These are phyloP conservation scores for Talaromyces sp. DNA, from an alignment of 2,329 filamentous ascomycete species.

Conservation along the genomic window DNA sequence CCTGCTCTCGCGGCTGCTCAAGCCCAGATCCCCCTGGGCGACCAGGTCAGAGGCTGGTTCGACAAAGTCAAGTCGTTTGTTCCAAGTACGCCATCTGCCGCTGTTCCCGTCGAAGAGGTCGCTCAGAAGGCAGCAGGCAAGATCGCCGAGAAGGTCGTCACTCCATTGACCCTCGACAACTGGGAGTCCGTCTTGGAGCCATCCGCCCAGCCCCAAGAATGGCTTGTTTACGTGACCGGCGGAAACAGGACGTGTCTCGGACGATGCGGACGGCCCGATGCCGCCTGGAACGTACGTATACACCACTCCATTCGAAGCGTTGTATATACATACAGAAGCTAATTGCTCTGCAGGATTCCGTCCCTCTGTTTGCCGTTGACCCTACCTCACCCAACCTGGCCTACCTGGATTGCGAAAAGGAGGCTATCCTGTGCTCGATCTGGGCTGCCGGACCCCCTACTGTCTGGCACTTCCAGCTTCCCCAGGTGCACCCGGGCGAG, in stretches of 20 bases:
- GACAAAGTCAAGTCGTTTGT: conserved; percentile 51
- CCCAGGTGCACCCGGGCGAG: conserved; percentile 47
- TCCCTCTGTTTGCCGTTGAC: conserved; percentile 48
- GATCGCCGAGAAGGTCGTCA: conserved; percentile 46
- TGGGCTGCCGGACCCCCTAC: conserved; percentile 55
- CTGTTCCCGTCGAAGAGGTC: conserved; percentile 32
- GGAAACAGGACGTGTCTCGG: conserved; percentile 62
- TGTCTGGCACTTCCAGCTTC: conserved; percentile 54
- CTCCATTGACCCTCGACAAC: conserved; percentile 51
- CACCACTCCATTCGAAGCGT: background rate
- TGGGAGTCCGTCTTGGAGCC: conserved; percentile 50
- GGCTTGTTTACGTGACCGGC: conserved; percentile 58
- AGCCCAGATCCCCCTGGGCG: conserved; percentile 50
- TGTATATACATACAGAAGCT: background rate
- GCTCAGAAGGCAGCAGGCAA: conserved; percentile 43
- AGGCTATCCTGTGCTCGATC: conserved; percentile 55
- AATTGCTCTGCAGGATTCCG: conserved; percentile 41
- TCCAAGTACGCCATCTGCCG: conserved; percentile 38
- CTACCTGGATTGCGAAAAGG: conserved; percentile 54
- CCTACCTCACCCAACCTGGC: conserved; percentile 53
- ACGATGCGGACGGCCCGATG: conserved; percentile 49
- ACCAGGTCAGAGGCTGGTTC: conserved; percentile 43
- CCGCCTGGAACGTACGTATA: conserved; percentile 44
- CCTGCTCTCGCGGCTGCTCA: conserved; percentile 50
- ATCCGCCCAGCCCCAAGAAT: conserved; percentile 43